phyloP scores from a whole-genome alignment of 768 basidiomycete genomes.

The Suillus subalutaceus region DNA sequence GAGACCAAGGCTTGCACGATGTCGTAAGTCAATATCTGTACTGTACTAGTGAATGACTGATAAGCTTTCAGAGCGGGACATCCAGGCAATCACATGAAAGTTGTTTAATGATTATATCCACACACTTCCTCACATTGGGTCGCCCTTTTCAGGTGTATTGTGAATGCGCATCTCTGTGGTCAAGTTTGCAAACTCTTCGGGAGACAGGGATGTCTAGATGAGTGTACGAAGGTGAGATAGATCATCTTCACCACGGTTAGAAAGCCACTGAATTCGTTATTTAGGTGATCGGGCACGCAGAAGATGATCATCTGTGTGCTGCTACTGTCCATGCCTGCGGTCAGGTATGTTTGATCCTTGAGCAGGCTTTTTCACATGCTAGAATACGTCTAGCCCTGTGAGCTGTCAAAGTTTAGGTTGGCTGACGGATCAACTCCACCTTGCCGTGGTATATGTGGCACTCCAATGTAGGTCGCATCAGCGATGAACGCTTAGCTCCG shows the following conservation, averaged over 20 bases:
- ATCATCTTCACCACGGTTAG: background rate
- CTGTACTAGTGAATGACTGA: background rate
- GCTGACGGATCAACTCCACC: slow-evolving; percentile 36
- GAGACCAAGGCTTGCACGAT: slow-evolving; percentile 44
- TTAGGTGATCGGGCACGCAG: slow-evolving; percentile 51
- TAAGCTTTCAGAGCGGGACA: slow-evolving; percentile 54
- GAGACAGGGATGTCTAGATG: slow-evolving; percentile 51
- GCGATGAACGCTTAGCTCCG: background rate
- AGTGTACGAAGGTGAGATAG: slow-evolving; percentile 53
- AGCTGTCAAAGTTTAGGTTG: slow-evolving; percentile 33
- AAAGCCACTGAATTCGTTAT: background rate
- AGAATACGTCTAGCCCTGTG: slow-evolving; percentile 41
- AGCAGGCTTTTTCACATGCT: background rate
- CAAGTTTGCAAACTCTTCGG: slow-evolving; percentile 47
- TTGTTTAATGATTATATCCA: background rate
- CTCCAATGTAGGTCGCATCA: slow-evolving; percentile 39
- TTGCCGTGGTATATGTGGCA: slow-evolving; percentile 46
- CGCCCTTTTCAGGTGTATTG: slow-evolving; percentile 47
- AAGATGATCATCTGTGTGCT: slow-evolving; percentile 55
- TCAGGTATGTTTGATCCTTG: slow-evolving; percentile 36
- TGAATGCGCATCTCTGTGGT: slow-evolving; percentile 56
- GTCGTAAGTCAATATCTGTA: slow-evolving; percentile 38
- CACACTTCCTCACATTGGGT: background rate
- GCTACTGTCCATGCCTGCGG: slow-evolving; percentile 59
- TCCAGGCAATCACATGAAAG: slow-evolving; percentile 53